Evolutionary conservation across 1,139 yeast genomes (phyloP), one percentile per base, ranked within the genome.

Genomic region (Candida pseudocylindracea): DNA sequence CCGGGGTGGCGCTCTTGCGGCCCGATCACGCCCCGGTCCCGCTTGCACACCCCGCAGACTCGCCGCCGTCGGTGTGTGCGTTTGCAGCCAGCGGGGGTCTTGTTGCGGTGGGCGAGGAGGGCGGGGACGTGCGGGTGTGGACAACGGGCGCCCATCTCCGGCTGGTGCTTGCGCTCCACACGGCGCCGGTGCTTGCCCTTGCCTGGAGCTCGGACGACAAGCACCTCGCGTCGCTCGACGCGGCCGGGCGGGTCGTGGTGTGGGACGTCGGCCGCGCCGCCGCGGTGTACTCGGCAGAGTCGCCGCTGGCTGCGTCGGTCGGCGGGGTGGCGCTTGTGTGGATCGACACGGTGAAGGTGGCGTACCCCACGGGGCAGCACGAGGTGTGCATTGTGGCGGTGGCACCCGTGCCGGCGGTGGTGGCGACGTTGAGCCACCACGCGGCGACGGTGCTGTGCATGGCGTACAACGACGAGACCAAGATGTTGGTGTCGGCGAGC

Each of bases 81-180:
- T 4, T 76, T 85, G 85, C 60, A 78, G 2, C 75, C 75, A 1
- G 53, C 53, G 36, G 85, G 85, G 0, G 54, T 62, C 34, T 42
- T 57, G 10, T 48, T 75, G 3, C 52, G 71, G 9, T 72, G 81
- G 0, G 71, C 69, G 1, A 63, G 67, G 63, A 61, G 32, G 57
- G 58, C 40, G 85, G 88, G 12, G 85, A 74, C 41, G 44, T 76
- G 10, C 52, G 81, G 35, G 56, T 74, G 10, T 76, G 88, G 88
- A 60, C 68, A 12, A 61, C 66, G 0, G 72, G 67, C 34, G 88
- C 85, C 0, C 60, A 60, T 30, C 55, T 80, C 33, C 57, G 68
- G 37, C 74, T 72, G 40, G 66, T 75, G 1, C 62, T 67, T 26
- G 38, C 57, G 8, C 68, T 63, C 39, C 45, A 57, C 15, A 35